A percentile compares a stretch with the other conserved stretches of the same genome.
phyloP scores from a whole-genome alignment of 768 basidiomycete genomes.

The Cystobasidium onofrii region DNA sequence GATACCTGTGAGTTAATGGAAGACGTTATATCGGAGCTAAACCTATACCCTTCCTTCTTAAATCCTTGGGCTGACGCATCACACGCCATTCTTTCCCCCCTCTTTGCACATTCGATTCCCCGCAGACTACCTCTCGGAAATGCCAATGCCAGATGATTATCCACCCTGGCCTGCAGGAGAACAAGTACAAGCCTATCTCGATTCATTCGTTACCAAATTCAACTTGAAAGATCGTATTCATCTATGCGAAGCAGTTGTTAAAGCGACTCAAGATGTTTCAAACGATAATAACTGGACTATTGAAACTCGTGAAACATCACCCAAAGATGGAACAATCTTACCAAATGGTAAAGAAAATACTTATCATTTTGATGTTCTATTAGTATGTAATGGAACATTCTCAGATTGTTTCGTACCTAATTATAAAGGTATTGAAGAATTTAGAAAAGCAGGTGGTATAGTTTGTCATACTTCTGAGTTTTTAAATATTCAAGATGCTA shows the following conservation, averaged over 20 bases:
- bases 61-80: no score
- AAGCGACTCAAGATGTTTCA: not conserved
- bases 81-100: no score
- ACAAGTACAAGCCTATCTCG: conserved; percentile 25
- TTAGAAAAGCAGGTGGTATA: conserved; percentile 12
- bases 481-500: not conserved
- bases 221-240: conserved; percentile 9
- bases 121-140: conserved; percentile 27
- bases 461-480: conserved; percentile 25
- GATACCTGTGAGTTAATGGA: conserved; percentile 5
- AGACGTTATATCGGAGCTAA: not conserved
- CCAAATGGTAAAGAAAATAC: not conserved
- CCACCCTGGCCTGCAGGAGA: conserved; percentile 1
- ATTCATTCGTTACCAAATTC: conserved; percentile 17
- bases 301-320: not conserved
- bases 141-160: conserved; percentile 22
- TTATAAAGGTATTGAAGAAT: conserved; percentile 19
- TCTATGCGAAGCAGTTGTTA: conserved; percentile 8
- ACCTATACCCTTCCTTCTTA: not conserved
- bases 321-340: not conserved
- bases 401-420: conserved; percentile 13
- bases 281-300: conserved; percentile 6
- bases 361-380: conserved; percentile 4
- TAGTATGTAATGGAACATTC: conserved; percentile 29
- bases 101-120: no score